Conservation (phyloP, 257 asterid species). For the Petunia axillaris region DNA sequence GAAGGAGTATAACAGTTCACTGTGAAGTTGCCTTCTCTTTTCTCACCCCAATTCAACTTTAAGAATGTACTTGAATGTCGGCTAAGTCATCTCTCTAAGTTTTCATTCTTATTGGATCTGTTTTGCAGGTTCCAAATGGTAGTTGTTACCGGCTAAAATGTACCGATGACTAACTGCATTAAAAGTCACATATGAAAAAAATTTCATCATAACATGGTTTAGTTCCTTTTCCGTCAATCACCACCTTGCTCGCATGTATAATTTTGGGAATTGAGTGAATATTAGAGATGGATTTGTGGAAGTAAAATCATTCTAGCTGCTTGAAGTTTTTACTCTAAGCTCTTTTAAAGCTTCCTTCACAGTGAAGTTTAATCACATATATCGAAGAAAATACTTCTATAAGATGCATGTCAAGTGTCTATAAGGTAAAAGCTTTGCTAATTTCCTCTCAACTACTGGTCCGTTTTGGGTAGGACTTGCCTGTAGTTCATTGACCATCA, state of each 20-base stretch:
- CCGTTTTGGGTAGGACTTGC: too few species aligned
- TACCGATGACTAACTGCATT: slow-evolving; percentile 97
- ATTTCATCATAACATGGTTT: slow-evolving; percentile 89
- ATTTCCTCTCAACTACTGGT: too few species aligned
- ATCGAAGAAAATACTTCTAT: neutral
- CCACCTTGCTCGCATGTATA: slow-evolving; percentile 85
- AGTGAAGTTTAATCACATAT: neutral
- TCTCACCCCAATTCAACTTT: too few species aligned
- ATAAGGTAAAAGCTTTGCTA: neutral
- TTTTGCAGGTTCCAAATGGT: slow-evolving; percentile 84
- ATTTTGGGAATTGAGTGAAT: slow-evolving; percentile 74
- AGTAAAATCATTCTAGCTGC: slow-evolving; percentile 48
- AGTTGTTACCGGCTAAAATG: slow-evolving; percentile 95
- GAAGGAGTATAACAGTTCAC: too few species aligned
- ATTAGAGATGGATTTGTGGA: slow-evolving; percentile 98
- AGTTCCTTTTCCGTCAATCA: slow-evolving; percentile 93
- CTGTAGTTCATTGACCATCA: too few species aligned
- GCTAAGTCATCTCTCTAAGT: too few species aligned
- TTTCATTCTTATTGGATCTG: neutral
- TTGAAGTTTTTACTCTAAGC: slow-evolving; percentile 8
- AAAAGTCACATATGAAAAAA: slow-evolving; percentile 89
- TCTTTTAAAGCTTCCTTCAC: neutral
- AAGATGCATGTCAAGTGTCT: neutral
- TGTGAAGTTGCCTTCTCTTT: too few species aligned
- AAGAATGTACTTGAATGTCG: too few species aligned